A percentile compares a stretch with the other conserved stretches of the same genome.
Evolutionary conservation across 2,329 filamentous ascomycete genomes (phyloP).

Genomic region (Fusarium kyushuense): DNA sequence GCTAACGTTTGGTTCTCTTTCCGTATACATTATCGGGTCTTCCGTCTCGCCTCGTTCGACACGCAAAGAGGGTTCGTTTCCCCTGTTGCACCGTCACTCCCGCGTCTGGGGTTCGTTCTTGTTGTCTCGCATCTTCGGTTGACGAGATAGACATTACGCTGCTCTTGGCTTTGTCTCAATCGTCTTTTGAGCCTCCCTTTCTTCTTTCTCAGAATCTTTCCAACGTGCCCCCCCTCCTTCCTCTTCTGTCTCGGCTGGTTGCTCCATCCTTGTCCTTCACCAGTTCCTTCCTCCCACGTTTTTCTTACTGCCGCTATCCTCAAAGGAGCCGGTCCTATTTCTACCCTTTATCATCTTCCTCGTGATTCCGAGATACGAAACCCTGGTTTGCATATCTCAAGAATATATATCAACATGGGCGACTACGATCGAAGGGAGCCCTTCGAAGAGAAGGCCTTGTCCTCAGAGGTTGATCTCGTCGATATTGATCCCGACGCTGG

Average conservation of each 20-base stretch:
- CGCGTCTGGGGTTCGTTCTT: slow-evolving; percentile 35
- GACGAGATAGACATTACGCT: slow-evolving; percentile 27
- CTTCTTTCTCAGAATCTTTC: neutral
- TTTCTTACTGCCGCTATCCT: slow-evolving; percentile 24
- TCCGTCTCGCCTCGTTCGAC: slow-evolving; percentile 34
- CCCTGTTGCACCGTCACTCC: slow-evolving; percentile 45
- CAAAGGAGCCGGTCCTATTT: slow-evolving; percentile 19
- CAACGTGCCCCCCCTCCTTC: slow-evolving; percentile 8
- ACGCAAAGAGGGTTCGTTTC: slow-evolving; percentile 33
- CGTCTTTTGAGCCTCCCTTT: slow-evolving; percentile 19
- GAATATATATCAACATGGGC: slow-evolving; percentile 47
- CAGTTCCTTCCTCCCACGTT: slow-evolving; percentile 42
- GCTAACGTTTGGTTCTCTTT: neutral
- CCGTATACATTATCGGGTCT: slow-evolving; percentile 13
- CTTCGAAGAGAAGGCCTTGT: slow-evolving; percentile 49
- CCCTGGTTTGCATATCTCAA: neutral
- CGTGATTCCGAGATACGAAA: slow-evolving; percentile 14
- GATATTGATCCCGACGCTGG: slow-evolving; percentile 66
- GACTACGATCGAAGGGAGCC: slow-evolving; percentile 50
- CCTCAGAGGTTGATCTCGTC: slow-evolving; percentile 47
- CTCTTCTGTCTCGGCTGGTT: slow-evolving; percentile 40
- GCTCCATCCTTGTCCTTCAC: slow-evolving; percentile 38
- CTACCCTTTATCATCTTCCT: slow-evolving; percentile 18
- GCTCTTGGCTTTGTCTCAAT: slow-evolving; percentile 1
- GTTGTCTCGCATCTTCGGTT: slow-evolving; percentile 41